These are phyloP conservation scores for Stephania japonica DNA, from an alignment of 164 flowering plant genomes.

Conservation along the genomic window DNA sequence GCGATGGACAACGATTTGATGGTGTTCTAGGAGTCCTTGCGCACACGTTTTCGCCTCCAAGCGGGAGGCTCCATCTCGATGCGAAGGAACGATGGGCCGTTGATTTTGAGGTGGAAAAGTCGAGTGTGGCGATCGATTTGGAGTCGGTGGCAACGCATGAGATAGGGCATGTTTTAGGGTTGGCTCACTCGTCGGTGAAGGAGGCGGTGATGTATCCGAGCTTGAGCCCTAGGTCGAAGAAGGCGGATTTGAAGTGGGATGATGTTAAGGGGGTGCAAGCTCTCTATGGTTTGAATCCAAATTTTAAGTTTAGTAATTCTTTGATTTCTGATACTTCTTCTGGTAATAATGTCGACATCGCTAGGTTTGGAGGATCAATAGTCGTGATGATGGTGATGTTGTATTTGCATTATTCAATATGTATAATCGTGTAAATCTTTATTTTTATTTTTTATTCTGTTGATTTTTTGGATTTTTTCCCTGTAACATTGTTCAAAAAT, in stretches of 20 bases:
- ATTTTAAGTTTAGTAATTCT: conserved; percentile 34
- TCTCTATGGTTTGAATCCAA: conserved; percentile 74
- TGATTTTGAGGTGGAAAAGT: conserved; percentile 40
- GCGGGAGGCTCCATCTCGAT: conserved; percentile 62
- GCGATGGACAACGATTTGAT: conserved; percentile 78
- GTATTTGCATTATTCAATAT: no score
- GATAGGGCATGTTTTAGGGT: conserved; percentile 71
- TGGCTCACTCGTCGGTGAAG: conserved; percentile 45
- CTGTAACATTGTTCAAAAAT: no score
- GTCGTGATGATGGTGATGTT: no score
- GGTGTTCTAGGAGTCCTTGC: conserved; percentile 69
- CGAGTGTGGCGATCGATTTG: conserved; percentile 54
- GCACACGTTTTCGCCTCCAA: conserved; percentile 67
- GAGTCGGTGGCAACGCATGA: conserved; percentile 84
- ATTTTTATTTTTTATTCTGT: no score
- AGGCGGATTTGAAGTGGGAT: conserved; percentile 49
- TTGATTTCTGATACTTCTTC: conserved; percentile 11
- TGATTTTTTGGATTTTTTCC: no score
- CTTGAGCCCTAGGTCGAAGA: conserved; percentile 52
- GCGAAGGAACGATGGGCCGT: conserved; percentile 67
- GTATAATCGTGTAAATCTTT: no score
- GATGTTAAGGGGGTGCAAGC: conserved; percentile 66
- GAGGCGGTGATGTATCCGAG: conserved; percentile 78
- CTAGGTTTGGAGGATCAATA: no score
- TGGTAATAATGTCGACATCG: not conserved